Base-by-base conservation (phyloP, 768 basidiomycete species). In the Suillus tomentosus region DNA sequence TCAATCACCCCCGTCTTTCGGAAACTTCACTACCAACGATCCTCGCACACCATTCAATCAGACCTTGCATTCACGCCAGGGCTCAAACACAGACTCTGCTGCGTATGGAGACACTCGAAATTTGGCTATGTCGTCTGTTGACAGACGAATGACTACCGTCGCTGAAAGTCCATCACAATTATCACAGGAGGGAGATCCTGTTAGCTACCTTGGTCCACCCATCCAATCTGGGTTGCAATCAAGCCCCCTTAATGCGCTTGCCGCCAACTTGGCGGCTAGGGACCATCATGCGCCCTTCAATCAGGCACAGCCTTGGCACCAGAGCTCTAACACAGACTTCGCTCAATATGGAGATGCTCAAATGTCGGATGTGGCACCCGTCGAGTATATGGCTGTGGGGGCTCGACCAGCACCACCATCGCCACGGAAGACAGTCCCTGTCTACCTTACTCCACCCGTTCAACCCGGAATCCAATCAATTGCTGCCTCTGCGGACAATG, bases 91-190 rank as follows among this genome's bases (percentile, higher is more conserved):
- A 0, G 69, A 68, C 51, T 65, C 66, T 48, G 62, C 51, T 6
- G 59, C 61, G 14, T 61, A 66, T 10, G 67, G 66, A 37, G 70
- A 72, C 10, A 34, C 67, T 62, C 55, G 51, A 13, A 64, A 60
- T 36, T 67, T 72, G 22, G 62, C 70, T 19, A 66, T 70, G 67
- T 68, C 74, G 57, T 80, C 85, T 2, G 74, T 77, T 47, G 75
- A 77, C 40, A 81, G 81, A 51, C 79, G 82, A 34, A 89, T 88
- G 72, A 84, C 85, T 6, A 22, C 47, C 22, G 13, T 48, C 6
- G 2, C 47, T 14, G 40, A 57, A 24, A 40, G 48, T 13, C 27
- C 27, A 5, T 54, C 60, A 31, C n/a, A 36, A 55, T 55, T 10
- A n/a, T 11, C 54, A 53, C 14, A 9, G 9, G 27, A 51, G 50